Conservation (phyloP, 306 rosid genomes). For the Lotus japonicus region DNA sequence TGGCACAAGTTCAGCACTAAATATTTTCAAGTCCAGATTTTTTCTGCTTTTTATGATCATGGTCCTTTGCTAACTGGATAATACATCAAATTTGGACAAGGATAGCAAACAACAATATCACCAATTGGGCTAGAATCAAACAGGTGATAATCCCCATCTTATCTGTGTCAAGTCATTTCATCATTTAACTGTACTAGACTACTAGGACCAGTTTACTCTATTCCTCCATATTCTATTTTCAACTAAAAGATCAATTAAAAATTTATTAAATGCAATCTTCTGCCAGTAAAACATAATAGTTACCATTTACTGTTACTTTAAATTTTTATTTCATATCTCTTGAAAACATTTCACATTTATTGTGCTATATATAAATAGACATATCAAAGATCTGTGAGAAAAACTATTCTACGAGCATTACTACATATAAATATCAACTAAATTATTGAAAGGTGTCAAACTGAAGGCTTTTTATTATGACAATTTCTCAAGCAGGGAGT, state of each 20-base stretch:
- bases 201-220: neutral
- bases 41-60: constrained; percentile 3
- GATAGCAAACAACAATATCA: neutral
- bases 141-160: too few species aligned
- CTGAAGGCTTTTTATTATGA: neutral
- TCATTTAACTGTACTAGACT: neutral
- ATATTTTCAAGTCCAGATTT: neutral
- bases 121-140: neutral
- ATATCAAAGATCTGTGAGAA: neutral
- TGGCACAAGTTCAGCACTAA: neutral
- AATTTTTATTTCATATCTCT: neutral
- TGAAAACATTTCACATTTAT: neutral
- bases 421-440: constrained; percentile 1
- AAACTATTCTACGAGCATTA: constrained; percentile 2
- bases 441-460: neutral
- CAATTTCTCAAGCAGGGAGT: neutral
- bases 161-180: neutral
- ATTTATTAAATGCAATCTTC: neutral
- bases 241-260: neutral
- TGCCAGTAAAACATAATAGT: neutral
- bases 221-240: constrained; percentile 3
- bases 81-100: neutral
- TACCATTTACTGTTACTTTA: neutral
- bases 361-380: neutral
- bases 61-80: neutral